Percentiles rank a stretch among this genome's conserved stretches.
phyloP scores from a whole-genome alignment of 2,329 filamentous ascomycete genomes.

The Delphinella strobiligena region DNA sequence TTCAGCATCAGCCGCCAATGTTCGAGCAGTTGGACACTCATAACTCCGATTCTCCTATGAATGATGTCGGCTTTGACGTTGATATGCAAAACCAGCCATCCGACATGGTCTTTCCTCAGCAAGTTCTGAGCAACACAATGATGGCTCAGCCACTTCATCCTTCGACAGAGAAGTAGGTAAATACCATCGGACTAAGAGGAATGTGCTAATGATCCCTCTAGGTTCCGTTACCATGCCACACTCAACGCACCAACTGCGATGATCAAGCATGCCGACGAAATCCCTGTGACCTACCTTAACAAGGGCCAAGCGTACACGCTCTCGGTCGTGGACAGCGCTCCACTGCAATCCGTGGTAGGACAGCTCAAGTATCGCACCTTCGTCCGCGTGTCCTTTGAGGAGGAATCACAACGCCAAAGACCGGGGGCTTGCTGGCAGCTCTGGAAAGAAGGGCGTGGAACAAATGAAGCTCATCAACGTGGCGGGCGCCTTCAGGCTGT shows the following conservation, averaged over 20 bases:
- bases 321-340: conserved; percentile 65
- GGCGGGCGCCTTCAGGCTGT: conserved; percentile 89
- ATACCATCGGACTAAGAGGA: too few species aligned
- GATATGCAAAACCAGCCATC: conserved; percentile 51
- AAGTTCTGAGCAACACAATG: conserved; percentile 29
- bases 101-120: conserved; percentile 45
- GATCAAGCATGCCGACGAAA: conserved; percentile 80
- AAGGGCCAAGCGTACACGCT: conserved; percentile 92
- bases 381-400: conserved; percentile 92
- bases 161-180: conserved; percentile 37
- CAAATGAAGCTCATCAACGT: conserved; percentile 85
- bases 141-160: conserved; percentile 24
- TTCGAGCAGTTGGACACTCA: conserved; percentile 66
- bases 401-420: conserved; percentile 79
- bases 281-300: conserved; percentile 95
- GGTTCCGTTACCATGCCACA: conserved; percentile 80
- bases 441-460: conserved; percentile 95
- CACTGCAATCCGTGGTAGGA: conserved; percentile 44
- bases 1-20: conserved; percentile 68
- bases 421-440: conserved; percentile 77
- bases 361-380: conserved; percentile 75
- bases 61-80: conserved; percentile 41
- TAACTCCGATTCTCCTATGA: conserved; percentile 49
- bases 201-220: conserved; percentile 26
- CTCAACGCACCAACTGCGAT: conserved; percentile 93